A percentile compares a stretch with the other conserved stretches of the same genome.
Conservation (phyloP, 2,329 filamentous ascomycete species). For the Trichoderma citrinoviride region DNA sequence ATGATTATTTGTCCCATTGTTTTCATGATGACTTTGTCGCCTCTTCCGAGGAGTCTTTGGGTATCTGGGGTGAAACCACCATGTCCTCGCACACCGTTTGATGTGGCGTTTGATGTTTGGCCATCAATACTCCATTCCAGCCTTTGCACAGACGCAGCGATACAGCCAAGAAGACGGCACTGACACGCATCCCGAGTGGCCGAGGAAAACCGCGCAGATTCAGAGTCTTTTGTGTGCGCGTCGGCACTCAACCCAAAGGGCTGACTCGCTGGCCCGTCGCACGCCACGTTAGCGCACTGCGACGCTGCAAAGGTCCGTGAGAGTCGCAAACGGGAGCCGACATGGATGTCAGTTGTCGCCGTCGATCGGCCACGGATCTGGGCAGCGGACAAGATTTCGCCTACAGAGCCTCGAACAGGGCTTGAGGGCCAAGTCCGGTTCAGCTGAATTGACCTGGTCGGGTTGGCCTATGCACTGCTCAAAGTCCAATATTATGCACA, state of each 20-base stretch:
- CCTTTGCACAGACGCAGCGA: neutral
- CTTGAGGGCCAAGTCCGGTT: no score
- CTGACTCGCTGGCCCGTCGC: conserved; percentile 16
- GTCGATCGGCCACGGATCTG: conserved; percentile 7
- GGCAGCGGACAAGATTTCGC: neutral
- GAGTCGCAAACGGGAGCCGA: neutral
- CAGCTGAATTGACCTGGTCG: no score
- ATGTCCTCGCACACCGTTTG: neutral
- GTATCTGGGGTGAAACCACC: neutral
- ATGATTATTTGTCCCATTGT: neutral
- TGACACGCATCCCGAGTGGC: neutral
- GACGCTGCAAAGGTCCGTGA: neutral
- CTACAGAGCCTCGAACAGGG: no score
- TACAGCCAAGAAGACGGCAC: no score
- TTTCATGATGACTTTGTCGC: neutral
- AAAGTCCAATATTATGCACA: no score
- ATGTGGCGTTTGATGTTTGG: neutral
- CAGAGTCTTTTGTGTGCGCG: neutral
- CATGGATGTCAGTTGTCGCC: neutral
- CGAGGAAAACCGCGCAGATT: neutral
- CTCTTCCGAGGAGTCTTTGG: neutral
- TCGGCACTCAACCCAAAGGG: neutral
- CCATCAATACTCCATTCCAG: neutral
- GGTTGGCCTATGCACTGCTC: no score
- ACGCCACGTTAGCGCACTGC: conserved; percentile 7